phyloP scores from a whole-genome alignment of 2,329 filamentous ascomycete genomes.

The Phaeoacremonium minimum region DNA sequence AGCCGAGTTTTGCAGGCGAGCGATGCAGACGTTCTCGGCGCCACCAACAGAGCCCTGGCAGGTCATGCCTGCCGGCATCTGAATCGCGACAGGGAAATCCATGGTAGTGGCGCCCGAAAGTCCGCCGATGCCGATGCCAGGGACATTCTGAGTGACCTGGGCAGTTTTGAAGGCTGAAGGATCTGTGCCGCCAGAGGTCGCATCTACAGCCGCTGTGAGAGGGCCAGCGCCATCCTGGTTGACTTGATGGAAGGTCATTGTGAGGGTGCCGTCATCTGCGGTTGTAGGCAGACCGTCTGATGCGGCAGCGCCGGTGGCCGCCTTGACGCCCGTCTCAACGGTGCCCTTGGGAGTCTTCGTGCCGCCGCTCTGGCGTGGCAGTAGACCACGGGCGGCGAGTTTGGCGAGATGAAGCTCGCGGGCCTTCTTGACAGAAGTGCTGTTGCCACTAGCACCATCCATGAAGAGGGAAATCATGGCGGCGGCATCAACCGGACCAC shows the following conservation, averaged over 20 bases:
- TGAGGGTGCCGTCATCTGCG: conserved; percentile 54
- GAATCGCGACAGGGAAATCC: conserved; percentile 61
- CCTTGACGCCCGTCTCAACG: conserved; percentile 47
- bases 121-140: conserved; percentile 36
- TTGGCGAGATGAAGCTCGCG: conserved; percentile 10
- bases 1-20: conserved; percentile 58
- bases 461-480: conserved; percentile 58
- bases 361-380: conserved; percentile 21
- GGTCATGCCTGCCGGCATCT: conserved; percentile 66
- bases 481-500: conserved; percentile 53
- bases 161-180: conserved; percentile 55
- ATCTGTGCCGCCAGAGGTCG: conserved; percentile 60
- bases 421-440: conserved; percentile 8
- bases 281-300: conserved; percentile 54
- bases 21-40: conserved; percentile 59
- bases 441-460: conserved; percentile 30
- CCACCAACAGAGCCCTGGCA: conserved; percentile 57
- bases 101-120: conserved; percentile 55
- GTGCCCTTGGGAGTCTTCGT: conserved; percentile 30
- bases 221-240: conserved; percentile 69
- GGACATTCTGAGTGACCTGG: conserved; percentile 43
- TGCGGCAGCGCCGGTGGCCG: conserved; percentile 49
- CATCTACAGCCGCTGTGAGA: conserved; percentile 55
- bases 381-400: conserved; percentile 14
- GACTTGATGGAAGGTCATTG: conserved; percentile 64